Base-by-base conservation (phyloP, 768 basidiomycete species). In the Phanerochaete sordida region DNA sequence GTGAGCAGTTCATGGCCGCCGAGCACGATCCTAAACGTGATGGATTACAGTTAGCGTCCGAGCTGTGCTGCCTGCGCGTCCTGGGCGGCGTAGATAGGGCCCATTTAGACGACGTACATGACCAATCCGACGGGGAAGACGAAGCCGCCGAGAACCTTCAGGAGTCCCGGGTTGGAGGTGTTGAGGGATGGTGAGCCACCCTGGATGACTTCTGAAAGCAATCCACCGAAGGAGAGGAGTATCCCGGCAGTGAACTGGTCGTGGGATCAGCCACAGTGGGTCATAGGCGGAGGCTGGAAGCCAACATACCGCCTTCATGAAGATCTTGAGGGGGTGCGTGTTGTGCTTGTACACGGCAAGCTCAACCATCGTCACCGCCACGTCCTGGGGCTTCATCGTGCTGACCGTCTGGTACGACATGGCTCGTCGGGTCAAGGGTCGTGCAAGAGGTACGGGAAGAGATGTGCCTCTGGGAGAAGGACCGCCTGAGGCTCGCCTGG, bases 41-140 rank as follows among this genome's bases (percentile, higher is more conserved):
- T 6, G 15, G 12, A n/a, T 11, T 11, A 47, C 26, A 3, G 43
- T 39, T 19, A 28, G 7, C 2, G 31, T 60, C 49, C 49, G 27
- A 28, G 43, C 31, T 51, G 39, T 43, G 39, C 19, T 12, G 19
- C 39, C 11, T 19, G 39, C 39, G 11, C 11, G 4, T 4, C 11
- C 11, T 4, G 39, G 11, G 8, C 39, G 11, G 39, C 11, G 39
- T 33, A 33, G 12, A 16, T 33, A 23, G 51, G 51, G 31, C 12
- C 13, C 27, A 37, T 16, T 35, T n/a, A 26, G 30, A n/a, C 13
- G 33, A 61, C 77, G 61, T 65, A 90, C 88, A 90, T 90, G 57
- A 87, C 84, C 75, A 90, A 82, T 67, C 88, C 88, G 1, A 87
- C 85, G 9, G 88, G 88, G 70, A 90, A 90, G 26, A 90, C 84